Evolutionary conservation across 75 land plant genomes (phyloP).

Genomic region (Cunninghamia lanceolata): DNA sequence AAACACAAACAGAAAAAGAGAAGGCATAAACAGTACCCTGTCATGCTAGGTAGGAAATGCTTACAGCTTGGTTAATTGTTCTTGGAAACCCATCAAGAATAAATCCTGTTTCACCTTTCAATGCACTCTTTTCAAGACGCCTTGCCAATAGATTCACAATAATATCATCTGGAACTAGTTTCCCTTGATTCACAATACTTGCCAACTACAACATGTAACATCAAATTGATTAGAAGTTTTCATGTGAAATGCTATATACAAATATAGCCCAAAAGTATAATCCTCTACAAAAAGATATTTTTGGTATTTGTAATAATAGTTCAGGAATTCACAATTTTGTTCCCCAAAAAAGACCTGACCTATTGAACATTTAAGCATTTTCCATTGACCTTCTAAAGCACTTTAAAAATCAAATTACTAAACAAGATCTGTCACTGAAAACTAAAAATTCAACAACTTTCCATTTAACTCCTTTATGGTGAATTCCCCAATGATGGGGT

Average conservation of each 20-base stretch:
- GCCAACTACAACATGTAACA: slow-evolving; percentile 5
- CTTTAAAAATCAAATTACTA: too few species aligned
- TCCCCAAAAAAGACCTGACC: too few species aligned
- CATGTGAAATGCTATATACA: background rate
- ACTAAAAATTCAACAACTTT: background rate
- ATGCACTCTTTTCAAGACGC: slow-evolving; percentile 55
- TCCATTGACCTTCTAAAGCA: too few species aligned
- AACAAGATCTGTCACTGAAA: too few species aligned
- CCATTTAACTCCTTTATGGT: background rate
- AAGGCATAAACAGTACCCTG: background rate
- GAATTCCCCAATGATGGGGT: background rate
- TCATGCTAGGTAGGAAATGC: slow-evolving; percentile 7
- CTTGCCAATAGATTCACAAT: slow-evolving; percentile 57
- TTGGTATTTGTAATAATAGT: too few species aligned
- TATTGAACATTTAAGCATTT: too few species aligned
- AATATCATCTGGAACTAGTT: slow-evolving; percentile 76
- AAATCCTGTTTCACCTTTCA: slow-evolving; percentile 75
- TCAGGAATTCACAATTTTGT: too few species aligned
- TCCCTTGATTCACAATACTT: slow-evolving; percentile 70
- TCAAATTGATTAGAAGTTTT: background rate
- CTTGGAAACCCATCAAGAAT: slow-evolving; percentile 94
- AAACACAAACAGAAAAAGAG: background rate
- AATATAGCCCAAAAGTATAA: background rate
- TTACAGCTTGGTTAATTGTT: slow-evolving; percentile 79
- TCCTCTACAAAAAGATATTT: too few species aligned